Evolutionary conservation across 2,329 filamentous ascomycete species (phyloP).

Genomic region (Lachnellula arida): DNA sequence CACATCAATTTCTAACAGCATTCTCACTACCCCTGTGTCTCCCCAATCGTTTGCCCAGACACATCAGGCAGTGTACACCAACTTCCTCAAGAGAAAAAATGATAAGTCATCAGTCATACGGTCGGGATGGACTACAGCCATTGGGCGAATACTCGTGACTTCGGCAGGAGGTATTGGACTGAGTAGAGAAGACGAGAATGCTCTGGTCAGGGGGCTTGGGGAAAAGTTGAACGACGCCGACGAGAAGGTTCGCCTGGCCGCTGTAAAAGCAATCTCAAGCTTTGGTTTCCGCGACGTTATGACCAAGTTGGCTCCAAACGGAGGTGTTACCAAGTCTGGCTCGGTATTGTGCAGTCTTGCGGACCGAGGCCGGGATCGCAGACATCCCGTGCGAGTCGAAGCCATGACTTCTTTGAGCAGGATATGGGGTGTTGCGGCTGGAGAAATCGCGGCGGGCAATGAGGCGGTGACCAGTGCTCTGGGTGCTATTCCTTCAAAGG

Average conservation of each 20-base stretch:
- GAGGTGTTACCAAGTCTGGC: constrained; percentile 68
- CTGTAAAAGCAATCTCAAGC: constrained; percentile 76
- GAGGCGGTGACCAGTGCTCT: constrained; percentile 72
- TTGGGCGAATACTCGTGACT: constrained; percentile 83
- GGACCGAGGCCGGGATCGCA: constrained; percentile 84
- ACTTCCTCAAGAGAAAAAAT: constrained; percentile 77
- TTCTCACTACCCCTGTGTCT: constrained; percentile 77
- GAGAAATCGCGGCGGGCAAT: constrained; percentile 79
- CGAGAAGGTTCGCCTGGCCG: constrained; percentile 84
- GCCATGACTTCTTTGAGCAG: constrained; percentile 80
- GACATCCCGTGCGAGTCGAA: constrained; percentile 73
- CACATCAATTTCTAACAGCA: constrained; percentile 47
- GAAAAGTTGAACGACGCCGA: constrained; percentile 84
- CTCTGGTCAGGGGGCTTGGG: constrained; percentile 67
- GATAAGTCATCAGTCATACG: constrained; percentile 83
- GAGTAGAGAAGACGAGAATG: constrained; percentile 73
- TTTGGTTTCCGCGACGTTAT: constrained; percentile 80
- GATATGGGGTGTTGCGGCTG: constrained; percentile 89
- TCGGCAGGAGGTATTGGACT: constrained; percentile 87
- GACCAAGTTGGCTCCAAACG: constrained; percentile 71
- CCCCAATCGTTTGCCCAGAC: constrained; percentile 86
- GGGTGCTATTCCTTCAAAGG: constrained; percentile 74
- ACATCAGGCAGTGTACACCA: constrained; percentile 73
- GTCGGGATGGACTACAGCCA: constrained; percentile 78
- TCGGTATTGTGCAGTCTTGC: constrained; percentile 79